A percentile compares a stretch with the other conserved stretches of the same genome.
Evolutionary conservation across 2,329 filamentous ascomycete species (phyloP).

Genomic region (Penicillium griseofulvum): DNA sequence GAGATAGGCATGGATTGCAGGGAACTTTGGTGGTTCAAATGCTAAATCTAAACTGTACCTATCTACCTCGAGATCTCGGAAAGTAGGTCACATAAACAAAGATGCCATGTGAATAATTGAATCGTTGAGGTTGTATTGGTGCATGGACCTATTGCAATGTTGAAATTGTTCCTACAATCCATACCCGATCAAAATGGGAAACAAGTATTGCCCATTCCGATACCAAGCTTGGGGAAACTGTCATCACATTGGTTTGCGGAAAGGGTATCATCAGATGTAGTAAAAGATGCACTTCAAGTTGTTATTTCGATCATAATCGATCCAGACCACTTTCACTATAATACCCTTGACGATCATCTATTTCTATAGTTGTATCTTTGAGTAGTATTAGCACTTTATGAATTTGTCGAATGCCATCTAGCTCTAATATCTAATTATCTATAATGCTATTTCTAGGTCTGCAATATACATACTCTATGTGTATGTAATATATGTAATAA

Average conservation of each 20-base stretch:
- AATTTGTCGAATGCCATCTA: neutral
- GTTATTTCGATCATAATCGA: neutral
- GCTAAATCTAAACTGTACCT: neutral
- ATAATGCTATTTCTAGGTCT: neutral
- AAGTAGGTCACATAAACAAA: neutral
- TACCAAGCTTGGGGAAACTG: no score
- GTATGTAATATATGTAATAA: neutral
- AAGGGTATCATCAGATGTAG: neutral
- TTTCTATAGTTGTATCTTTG: neutral
- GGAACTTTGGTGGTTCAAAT: neutral
- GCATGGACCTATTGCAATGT: neutral
- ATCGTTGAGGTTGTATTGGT: neutral
- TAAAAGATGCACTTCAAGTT: neutral
- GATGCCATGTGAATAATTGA: neutral
- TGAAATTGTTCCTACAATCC: no score
- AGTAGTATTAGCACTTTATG: neutral
- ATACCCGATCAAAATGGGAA: no score
- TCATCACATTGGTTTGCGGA: neutral
- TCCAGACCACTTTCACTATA: neutral
- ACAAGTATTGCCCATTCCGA: neutral
- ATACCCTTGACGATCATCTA: neutral
- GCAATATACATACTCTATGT: neutral
- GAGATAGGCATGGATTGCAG: no score
- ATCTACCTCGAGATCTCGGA: neutral
- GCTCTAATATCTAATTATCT: neutral